phyloP scores from a whole-genome alignment of 2,329 filamentous ascomycete species.

The Davidsoniella australis region DNA sequence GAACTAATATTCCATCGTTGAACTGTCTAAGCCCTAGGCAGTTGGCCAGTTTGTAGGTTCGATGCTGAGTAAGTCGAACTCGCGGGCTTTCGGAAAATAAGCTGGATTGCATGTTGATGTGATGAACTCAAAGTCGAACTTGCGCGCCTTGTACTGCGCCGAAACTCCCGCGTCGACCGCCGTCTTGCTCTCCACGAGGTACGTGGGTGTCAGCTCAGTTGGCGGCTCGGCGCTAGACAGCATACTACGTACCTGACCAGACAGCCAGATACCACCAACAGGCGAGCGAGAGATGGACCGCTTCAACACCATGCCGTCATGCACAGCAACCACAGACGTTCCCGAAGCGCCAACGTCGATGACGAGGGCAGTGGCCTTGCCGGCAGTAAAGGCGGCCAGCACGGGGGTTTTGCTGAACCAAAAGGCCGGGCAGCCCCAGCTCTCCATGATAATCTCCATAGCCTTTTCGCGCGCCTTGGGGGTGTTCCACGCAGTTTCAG shows the following conservation, averaged over 20 bases:
- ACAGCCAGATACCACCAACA: slow-evolving; percentile 78
- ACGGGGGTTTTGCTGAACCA: slow-evolving; percentile 83
- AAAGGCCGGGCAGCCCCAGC: slow-evolving; percentile 87
- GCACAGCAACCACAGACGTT: slow-evolving; percentile 75
- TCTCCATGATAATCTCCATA: slow-evolving; percentile 93
- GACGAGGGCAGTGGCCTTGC: slow-evolving; percentile 83
- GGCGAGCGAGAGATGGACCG: slow-evolving; percentile 75
- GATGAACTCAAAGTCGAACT: slow-evolving; percentile 42
- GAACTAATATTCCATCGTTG: no score
- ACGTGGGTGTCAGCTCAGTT: slow-evolving; percentile 66
- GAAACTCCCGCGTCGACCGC: slow-evolving; percentile 74
- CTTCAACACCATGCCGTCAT: slow-evolving; percentile 88
- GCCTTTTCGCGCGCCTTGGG: slow-evolving; percentile 79
- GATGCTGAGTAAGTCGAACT: no score
- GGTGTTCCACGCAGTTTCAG: slow-evolving; percentile 84
- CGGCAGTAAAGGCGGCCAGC: slow-evolving; percentile 76
- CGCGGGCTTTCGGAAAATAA: no score
- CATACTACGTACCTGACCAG: slow-evolving; percentile 67
- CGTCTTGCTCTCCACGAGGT: slow-evolving; percentile 72
- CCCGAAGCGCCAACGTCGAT: slow-evolving; percentile 82
- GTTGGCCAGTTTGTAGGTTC: no score
- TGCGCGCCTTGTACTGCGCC: slow-evolving; percentile 57
- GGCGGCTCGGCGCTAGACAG: slow-evolving; percentile 46
- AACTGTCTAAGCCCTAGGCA: no score
- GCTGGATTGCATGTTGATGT: no score